Percentiles rank a stretch among this genome's conserved stretches.
phyloP scores from a whole-genome alignment of 2,329 filamentous ascomycete genomes.

The Sporothrix mexicana region DNA sequence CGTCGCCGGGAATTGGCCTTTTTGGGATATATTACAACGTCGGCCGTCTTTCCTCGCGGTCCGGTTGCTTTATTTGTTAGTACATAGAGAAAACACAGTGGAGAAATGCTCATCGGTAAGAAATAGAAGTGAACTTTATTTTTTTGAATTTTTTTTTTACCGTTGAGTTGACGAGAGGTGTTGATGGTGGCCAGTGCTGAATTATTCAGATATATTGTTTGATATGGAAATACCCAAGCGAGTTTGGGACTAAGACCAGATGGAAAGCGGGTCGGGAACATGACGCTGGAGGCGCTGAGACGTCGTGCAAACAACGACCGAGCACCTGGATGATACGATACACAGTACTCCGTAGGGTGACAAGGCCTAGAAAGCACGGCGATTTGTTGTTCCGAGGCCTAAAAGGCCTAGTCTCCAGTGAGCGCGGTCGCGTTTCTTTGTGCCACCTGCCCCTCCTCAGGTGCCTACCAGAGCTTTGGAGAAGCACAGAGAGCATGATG shows the following conservation, averaged over 20 bases:
- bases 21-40: slow-evolving; percentile 23
- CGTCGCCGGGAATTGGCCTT: slow-evolving; percentile 16
- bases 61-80: slow-evolving; percentile 29
- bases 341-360: background rate
- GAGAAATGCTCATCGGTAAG: slow-evolving; percentile 23
- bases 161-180: background rate
- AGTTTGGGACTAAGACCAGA: background rate
- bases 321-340: background rate
- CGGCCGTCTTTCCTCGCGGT: background rate
- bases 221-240: background rate
- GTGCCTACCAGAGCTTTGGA: slow-evolving; percentile 26
- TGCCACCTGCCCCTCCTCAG: slow-evolving; percentile 5
- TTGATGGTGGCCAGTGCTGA: background rate
- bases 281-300: slow-evolving; percentile 1
- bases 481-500: slow-evolving; percentile 9
- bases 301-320: slow-evolving; percentile 9
- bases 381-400: slow-evolving; percentile 30
- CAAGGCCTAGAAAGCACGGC: slow-evolving; percentile 20
- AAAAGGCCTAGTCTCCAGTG: background rate
- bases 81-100: slow-evolving; percentile 28
- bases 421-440: background rate
- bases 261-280: slow-evolving; percentile 8
- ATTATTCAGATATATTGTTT: background rate
- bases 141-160: background rate
- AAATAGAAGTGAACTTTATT: slow-evolving; percentile 1